Evolutionary conservation across 257 asterid species (phyloP).

Genomic region (Solanum habrochaites): DNA sequence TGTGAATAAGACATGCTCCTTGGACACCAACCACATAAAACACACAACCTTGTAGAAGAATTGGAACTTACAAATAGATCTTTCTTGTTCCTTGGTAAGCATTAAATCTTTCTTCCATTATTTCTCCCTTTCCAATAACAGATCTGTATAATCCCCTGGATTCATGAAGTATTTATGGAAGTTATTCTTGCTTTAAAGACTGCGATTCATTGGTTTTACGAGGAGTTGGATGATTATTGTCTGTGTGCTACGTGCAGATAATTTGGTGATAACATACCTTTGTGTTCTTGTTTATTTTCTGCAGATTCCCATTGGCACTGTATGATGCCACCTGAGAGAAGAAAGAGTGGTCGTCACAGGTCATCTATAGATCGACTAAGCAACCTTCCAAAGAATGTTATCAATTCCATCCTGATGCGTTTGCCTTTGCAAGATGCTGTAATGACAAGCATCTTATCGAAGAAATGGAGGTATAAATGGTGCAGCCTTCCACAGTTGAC

Average conservation of each 20-base stretch:
- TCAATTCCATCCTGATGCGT: not conserved
- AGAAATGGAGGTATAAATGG: not conserved
- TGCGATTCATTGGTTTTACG: not conserved
- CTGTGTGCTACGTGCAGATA: not conserved
- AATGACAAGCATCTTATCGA: not conserved
- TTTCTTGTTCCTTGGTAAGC: too few relatives aligned
- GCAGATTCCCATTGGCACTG: not conserved
- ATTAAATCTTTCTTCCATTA: too few relatives aligned
- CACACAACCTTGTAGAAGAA: not conserved
- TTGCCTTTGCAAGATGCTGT: not conserved
- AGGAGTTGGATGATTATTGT: not conserved
- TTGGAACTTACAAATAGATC: not conserved
- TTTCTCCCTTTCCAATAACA: not conserved
- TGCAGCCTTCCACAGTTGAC: not conserved
- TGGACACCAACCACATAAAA: not conserved
- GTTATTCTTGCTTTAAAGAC: not conserved
- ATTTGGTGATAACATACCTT: not conserved
- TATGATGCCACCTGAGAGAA: not conserved
- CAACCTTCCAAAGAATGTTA: not conserved
- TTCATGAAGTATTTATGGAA: not conserved
- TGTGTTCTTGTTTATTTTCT: not conserved
- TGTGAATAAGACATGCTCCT: not conserved
- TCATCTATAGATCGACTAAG: not conserved
- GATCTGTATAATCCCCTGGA: not conserved
- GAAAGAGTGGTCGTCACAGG: not conserved